Evolutionary conservation across 2,329 filamentous ascomycete species (phyloP).

Genomic region (Metarhizium rileyi): DNA sequence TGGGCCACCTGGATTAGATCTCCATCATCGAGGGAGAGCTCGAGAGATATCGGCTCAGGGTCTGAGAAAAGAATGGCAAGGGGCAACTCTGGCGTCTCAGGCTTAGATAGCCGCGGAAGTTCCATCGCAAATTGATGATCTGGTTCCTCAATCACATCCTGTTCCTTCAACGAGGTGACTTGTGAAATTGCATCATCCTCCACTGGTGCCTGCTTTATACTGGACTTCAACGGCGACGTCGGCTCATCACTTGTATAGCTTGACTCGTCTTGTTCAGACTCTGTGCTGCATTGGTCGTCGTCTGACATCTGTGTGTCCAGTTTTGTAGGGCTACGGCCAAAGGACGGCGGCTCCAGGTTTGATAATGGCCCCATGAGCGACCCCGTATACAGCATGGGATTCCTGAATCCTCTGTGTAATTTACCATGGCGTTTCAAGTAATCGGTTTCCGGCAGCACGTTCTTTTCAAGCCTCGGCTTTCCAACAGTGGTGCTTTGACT

Average conservation of each 20-base stretch:
- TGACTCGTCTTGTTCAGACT: slow-evolving; percentile 47
- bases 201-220: slow-evolving; percentile 27
- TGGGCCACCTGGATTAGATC: slow-evolving; percentile 60
- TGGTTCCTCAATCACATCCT: slow-evolving; percentile 35
- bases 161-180: slow-evolving; percentile 40
- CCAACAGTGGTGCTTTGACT: slow-evolving; percentile 21
- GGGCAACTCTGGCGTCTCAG: slow-evolving; percentile 38
- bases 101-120: slow-evolving; percentile 37
- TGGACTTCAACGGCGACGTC: slow-evolving; percentile 40
- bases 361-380: slow-evolving; percentile 18
- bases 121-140: slow-evolving; percentile 40
- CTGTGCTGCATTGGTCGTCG: slow-evolving; percentile 38
- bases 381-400: slow-evolving; percentile 11
- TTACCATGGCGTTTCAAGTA: slow-evolving; percentile 40
- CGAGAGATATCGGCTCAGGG: slow-evolving; percentile 41
- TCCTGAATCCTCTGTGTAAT: slow-evolving; percentile 25
- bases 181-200: slow-evolving; percentile 47
- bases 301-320: slow-evolving; percentile 29
- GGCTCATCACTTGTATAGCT: slow-evolving; percentile 40
- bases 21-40: slow-evolving; percentile 40
- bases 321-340: slow-evolving; percentile 27
- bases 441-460: slow-evolving; percentile 34
- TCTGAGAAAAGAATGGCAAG: slow-evolving; percentile 49
- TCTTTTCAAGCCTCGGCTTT: slow-evolving; percentile 19
- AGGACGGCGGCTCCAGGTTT: slow-evolving; percentile 15